Evolutionary conservation across 768 basidiomycete species (phyloP).

Genomic region (Chalciporus pseudorubinellus): DNA sequence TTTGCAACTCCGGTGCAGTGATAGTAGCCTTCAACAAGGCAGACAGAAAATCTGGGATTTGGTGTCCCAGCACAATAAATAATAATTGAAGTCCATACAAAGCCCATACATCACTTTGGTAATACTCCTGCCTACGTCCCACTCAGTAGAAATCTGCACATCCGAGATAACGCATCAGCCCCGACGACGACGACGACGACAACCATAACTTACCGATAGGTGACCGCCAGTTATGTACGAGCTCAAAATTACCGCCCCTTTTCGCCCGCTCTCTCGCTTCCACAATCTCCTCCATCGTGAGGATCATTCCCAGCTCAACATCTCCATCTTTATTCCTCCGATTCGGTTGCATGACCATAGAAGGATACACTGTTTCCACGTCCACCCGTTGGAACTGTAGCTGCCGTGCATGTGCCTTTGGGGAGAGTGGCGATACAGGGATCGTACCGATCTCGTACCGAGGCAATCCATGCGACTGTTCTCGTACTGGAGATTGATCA

Average conservation of each 20-base stretch:
- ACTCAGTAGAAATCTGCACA: neutral
- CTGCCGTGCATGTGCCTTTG: too few species aligned
- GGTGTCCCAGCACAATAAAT: too few species aligned
- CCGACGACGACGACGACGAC: neutral
- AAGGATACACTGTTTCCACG: neutral
- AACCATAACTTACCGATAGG: conserved; percentile 54
- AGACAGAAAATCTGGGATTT: too few species aligned
- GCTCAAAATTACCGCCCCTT: conserved; percentile 35
- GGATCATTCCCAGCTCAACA: conserved; percentile 18
- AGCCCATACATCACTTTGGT: too few species aligned
- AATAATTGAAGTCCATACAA: too few species aligned
- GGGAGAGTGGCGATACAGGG: too few species aligned
- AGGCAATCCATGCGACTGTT: conserved; percentile 8
- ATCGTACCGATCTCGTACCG: too few species aligned
- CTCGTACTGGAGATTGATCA: neutral
- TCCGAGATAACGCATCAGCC: neutral
- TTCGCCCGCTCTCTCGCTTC: conserved; percentile 41
- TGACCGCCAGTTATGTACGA: conserved; percentile 64
- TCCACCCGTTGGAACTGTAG: too few species aligned
- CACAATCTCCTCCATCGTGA: conserved; percentile 41
- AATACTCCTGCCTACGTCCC: too few species aligned
- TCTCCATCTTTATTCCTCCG: conserved; percentile 22
- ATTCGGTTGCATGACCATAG: conserved; percentile 25
- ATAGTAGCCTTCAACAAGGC: too few species aligned
- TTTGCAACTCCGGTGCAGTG: too few species aligned